Evolutionary conservation across 495 filamentous ascomycete genomes (phyloP), one percentile per base, ranked within the genome.

Genomic region (Neurospora sp.): DNA sequence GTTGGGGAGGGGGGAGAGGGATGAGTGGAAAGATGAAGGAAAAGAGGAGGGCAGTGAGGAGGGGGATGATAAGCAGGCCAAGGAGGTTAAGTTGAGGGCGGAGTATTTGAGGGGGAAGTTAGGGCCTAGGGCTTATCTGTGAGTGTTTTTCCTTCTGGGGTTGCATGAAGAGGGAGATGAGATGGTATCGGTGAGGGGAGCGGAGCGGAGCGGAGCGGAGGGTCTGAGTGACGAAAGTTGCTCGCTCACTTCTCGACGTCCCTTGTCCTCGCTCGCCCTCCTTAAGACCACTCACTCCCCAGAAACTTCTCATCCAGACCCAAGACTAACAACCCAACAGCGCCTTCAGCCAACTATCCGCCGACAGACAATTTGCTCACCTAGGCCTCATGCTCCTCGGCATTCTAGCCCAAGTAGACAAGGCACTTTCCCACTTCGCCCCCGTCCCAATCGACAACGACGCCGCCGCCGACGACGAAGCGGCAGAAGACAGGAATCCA

Each of bases 321-420:
- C 17, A 35, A 59, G 17, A 68, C 71, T 31, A 69, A 5, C 17
- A n/a, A n/a, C 16, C 31, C 14, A 65, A 39, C 68, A 85, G 84
- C 17, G 88, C 90, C 0, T 95, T 96, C 77, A 88, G 88, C 8
- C 89, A 89, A 37, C 82, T 95, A 16, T 81, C 92, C 6, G 89
- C 89, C 9, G 91, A 94, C 80, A 87, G 83, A 44, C 91, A 92
- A 73, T 94, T 92, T 78, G 87, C 92, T n/a, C 82, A 91, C 2
- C 84, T 96, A n/a, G 93, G 93, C n/a, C 82, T 93, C 17, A 86
- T 92, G 61, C 84, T 96, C 7, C 69, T 94, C n/a, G 89, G 87
- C 20, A 81, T 85, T 16, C 80, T 94, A 65, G 90, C 90, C 35
- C 87, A 89, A 73, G 79, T 92, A 61, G 80, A 85, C 73, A 83